Conservation (phyloP, 352 stramenopile genomes). For the Globisporangium polare region DNA sequence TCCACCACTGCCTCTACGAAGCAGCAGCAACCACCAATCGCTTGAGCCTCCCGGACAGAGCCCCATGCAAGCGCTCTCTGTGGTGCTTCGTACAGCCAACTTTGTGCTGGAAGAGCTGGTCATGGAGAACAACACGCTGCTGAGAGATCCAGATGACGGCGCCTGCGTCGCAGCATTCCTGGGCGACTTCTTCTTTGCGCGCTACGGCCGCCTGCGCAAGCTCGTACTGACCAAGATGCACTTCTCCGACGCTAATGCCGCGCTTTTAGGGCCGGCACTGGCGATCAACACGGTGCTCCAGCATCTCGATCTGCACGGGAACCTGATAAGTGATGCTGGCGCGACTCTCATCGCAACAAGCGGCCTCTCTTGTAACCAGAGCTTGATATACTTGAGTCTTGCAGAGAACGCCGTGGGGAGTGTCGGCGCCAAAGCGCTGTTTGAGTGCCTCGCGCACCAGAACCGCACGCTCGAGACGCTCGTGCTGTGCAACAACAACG, state of each 20-base stretch:
- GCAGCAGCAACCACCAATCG: neutral
- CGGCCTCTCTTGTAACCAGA: constrained; percentile 38
- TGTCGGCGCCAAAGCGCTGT: constrained; percentile 41
- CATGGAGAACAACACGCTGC: constrained; percentile 48
- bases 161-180: constrained; percentile 34
- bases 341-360: constrained; percentile 32
- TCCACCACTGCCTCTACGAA: neutral
- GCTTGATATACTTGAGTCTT: constrained; percentile 51
- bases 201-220: constrained; percentile 50
- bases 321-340: constrained; percentile 39
- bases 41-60: constrained; percentile 1
- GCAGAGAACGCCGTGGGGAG: constrained; percentile 59
- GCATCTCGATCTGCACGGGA: constrained; percentile 57
- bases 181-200: constrained; percentile 73
- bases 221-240: constrained; percentile 40
- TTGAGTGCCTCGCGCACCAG: constrained; percentile 25
- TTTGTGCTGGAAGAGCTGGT: constrained; percentile 64
- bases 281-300: constrained; percentile 55
- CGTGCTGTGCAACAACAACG: constrained; percentile 56
- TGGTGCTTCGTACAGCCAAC: constrained; percentile 41
- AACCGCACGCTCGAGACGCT: constrained; percentile 45
- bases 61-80: constrained; percentile 31
- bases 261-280: constrained; percentile 37
- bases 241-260: constrained; percentile 35
- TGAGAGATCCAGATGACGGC: constrained; percentile 24